These are phyloP conservation scores for Dioscorea cayenensis DNA, from an alignment of 116 monocot genomes.

Conservation along the genomic window DNA sequence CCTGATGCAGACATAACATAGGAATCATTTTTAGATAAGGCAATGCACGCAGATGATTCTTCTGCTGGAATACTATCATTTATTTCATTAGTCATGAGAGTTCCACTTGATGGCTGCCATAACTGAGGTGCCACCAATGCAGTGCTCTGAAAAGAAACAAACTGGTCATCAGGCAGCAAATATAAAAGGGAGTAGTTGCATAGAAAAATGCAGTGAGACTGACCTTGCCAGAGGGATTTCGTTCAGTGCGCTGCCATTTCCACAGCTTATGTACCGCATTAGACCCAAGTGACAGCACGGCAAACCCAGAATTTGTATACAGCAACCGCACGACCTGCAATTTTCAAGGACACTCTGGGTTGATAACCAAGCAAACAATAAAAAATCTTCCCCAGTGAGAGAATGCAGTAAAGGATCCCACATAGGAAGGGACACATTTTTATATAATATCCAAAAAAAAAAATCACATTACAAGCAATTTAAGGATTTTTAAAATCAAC, in stretches of 20 bases:
- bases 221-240: slow-evolving; percentile 71
- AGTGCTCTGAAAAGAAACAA: slow-evolving; percentile 39
- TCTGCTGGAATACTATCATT: slow-evolving; percentile 53
- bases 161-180: not conserved
- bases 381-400: no score
- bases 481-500: no score
- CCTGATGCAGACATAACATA: slow-evolving; percentile 96
- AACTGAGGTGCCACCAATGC: slow-evolving; percentile 67
- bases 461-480: no score
- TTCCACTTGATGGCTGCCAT: slow-evolving; percentile 83
- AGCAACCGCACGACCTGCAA: slow-evolving; percentile 43
- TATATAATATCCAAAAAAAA: no score
- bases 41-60: slow-evolving; percentile 76
- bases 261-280: slow-evolving; percentile 86
- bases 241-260: slow-evolving; percentile 84
- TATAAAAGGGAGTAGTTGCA: not conserved
- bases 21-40: slow-evolving; percentile 88
- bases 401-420: no score
- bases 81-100: slow-evolving; percentile 76
- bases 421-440: no score
- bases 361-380: no score
- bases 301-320: slow-evolving; percentile 81
- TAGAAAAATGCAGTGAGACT: not conserved
- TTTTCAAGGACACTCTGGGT: no score
- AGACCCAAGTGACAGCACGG: slow-evolving; percentile 66